Conservation (phyloP, 116 monocot species). For the Papilionanthe hybrid region DNA sequence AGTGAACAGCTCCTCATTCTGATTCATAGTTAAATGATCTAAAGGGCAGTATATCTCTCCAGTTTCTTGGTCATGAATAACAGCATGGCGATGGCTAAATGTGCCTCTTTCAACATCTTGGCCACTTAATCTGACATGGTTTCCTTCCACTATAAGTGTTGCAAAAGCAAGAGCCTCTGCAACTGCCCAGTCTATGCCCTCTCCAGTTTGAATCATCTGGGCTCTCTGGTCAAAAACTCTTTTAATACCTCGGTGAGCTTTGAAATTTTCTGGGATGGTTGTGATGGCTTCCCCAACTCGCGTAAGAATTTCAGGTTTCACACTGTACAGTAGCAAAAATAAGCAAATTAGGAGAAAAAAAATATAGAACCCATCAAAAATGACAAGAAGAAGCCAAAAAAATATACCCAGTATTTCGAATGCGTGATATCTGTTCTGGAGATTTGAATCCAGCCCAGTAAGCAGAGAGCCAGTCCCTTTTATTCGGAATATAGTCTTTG, state of each 20-base stretch:
- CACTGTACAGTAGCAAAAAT: constrained; percentile 26
- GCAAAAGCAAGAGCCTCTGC: constrained; percentile 93
- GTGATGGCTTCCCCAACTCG: constrained; percentile 73
- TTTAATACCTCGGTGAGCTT: constrained; percentile 65
- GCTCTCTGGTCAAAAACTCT: constrained; percentile 69
- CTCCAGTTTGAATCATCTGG: constrained; percentile 75
- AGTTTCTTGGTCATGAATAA: constrained; percentile 75
- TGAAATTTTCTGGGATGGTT: constrained; percentile 70
- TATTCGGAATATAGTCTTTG: constrained; percentile 68
- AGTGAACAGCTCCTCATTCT: constrained; percentile 80
- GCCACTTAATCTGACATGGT: constrained; percentile 85
- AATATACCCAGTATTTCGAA: constrained; percentile 78
- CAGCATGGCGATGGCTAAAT: constrained; percentile 80
- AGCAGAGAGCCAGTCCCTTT: constrained; percentile 86
- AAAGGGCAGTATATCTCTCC: constrained; percentile 64
- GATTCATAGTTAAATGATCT: constrained; percentile 61
- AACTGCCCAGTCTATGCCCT: constrained; percentile 87
- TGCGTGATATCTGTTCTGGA: constrained; percentile 85
- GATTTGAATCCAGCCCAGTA: constrained; percentile 91
- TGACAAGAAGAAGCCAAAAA: neutral
- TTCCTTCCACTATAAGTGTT: constrained; percentile 75
- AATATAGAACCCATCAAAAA: neutral
- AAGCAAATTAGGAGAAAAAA: neutral
- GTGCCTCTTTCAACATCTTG: constrained; percentile 98
- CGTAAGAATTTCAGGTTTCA: constrained; percentile 80